These are phyloP conservation scores for Cladosporium oxysporum DNA, from an alignment of 2,329 filamentous ascomycete species.

Conservation along the genomic window DNA sequence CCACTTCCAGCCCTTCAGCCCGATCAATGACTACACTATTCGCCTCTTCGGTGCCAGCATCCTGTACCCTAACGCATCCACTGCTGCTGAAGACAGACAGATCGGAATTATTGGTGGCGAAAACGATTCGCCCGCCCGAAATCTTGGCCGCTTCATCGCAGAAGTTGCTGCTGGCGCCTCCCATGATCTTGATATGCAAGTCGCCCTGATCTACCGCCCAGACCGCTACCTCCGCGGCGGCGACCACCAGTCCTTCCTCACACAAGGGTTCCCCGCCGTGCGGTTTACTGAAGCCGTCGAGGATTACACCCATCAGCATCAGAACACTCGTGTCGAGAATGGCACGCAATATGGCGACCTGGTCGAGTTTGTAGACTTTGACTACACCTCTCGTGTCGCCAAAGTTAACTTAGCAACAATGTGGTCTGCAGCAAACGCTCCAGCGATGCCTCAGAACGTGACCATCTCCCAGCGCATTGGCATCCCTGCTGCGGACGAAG, in stretches of 20 bases:
- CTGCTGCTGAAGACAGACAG: conserved; percentile 37
- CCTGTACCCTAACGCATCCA: conserved; percentile 51
- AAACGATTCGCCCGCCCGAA: conserved; percentile 57
- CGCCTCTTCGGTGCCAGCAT: conserved; percentile 53
- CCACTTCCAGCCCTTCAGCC: conserved; percentile 42
- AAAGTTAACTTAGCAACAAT: conserved; percentile 58
- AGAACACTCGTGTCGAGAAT: conserved; percentile 53
- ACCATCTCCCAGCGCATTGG: conserved; percentile 39
- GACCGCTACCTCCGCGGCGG: conserved; percentile 60
- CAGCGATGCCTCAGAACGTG: conserved; percentile 54
- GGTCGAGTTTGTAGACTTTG: conserved; percentile 59
- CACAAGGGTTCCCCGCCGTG: conserved; percentile 56
- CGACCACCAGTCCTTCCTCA: conserved; percentile 58
- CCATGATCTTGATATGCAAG: conserved; percentile 54
- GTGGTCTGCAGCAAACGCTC: conserved; percentile 56
- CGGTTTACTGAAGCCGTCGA: conserved; percentile 62
- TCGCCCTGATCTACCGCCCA: conserved; percentile 58
- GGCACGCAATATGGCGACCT: conserved; percentile 59
- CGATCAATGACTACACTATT: conserved; percentile 47
- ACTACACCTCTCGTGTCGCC: conserved; percentile 55
- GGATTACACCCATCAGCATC: conserved; percentile 60
- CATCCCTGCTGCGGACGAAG: conserved; percentile 29
- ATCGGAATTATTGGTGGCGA: conserved; percentile 52
- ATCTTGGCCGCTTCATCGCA: conserved; percentile 57
- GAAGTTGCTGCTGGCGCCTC: conserved; percentile 58